Percentiles rank a stretch among this genome's conserved stretches.
Conservation (phyloP, 805 yeast genomes). For the Candida cerambycidarum region DNA sequence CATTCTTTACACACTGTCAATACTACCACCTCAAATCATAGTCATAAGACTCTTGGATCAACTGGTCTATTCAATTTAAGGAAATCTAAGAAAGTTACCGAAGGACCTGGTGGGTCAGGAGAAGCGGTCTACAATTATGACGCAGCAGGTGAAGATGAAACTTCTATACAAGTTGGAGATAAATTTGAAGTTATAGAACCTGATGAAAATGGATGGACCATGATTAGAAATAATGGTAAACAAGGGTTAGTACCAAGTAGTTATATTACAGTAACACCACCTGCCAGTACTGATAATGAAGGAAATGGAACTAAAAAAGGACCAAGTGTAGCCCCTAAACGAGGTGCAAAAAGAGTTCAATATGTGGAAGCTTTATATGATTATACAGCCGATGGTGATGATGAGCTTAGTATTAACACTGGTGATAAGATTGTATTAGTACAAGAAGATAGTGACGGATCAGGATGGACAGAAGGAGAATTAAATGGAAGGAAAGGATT, state of each 20-base stretch:
- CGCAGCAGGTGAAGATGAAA: slow-evolving; percentile 76
- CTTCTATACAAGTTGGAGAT: slow-evolving; percentile 61
- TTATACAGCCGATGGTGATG: slow-evolving; percentile 74
- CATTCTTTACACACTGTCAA: slow-evolving; percentile 33
- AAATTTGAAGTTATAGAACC: slow-evolving; percentile 52
- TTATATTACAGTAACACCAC: slow-evolving; percentile 52
- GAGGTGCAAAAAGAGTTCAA: slow-evolving; percentile 64
- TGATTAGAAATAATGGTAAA: slow-evolving; percentile 46
- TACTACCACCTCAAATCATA: slow-evolving; percentile 31
- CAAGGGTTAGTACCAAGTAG: slow-evolving; percentile 85
- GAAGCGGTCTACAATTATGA: slow-evolving; percentile 65
- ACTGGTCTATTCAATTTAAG: slow-evolving; percentile 38
- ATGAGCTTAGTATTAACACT: slow-evolving; percentile 67
- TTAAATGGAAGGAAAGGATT: slow-evolving; percentile 34
- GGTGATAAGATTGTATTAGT: slow-evolving; percentile 75
- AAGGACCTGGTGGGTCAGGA: slow-evolving; percentile 22
- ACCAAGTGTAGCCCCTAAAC: slow-evolving; percentile 78
- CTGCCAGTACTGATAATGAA: slow-evolving; percentile 1
- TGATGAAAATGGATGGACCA: slow-evolving; percentile 93
- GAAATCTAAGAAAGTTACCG: slow-evolving; percentile 23
- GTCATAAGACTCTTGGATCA: slow-evolving; percentile 29
- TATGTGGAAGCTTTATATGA: slow-evolving; percentile 72
- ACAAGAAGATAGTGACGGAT: slow-evolving; percentile 57
- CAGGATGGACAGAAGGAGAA: slow-evolving; percentile 97
- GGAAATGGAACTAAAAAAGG: slow-evolving; percentile 49